Evolutionary conservation across 2,329 filamentous ascomycete genomes (phyloP).

Genomic region (Macroventuria anomochaeta): DNA sequence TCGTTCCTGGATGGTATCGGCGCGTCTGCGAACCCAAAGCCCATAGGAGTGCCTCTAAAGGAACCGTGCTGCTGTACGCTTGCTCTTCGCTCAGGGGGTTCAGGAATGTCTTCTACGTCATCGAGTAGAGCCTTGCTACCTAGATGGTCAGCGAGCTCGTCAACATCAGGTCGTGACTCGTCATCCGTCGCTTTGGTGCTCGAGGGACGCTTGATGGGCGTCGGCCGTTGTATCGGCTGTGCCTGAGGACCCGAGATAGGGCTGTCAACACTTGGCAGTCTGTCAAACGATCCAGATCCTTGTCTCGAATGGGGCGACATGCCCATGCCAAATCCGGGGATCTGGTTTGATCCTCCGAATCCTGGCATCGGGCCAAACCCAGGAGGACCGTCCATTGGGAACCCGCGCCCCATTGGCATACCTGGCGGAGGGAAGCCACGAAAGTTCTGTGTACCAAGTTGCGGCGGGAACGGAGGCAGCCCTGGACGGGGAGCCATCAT

Average conservation of each 20-base stretch:
- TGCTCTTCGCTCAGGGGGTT: constrained; percentile 62
- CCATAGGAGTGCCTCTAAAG: constrained; percentile 37
- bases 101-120: constrained; percentile 62
- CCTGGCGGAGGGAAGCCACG: constrained; percentile 65
- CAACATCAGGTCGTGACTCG: constrained; percentile 61
- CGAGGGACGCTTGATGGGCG: constrained; percentile 85
- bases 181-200: constrained; percentile 68
- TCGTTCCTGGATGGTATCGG: constrained; percentile 41
- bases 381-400: constrained; percentile 60
- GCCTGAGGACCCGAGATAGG: constrained; percentile 58
- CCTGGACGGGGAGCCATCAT: constrained; percentile 63
- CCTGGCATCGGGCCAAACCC: constrained; percentile 50
- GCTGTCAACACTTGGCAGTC: constrained; percentile 63
- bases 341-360: constrained; percentile 40
- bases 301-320: constrained; percentile 74
- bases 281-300: constrained; percentile 69
- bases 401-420: constrained; percentile 65
- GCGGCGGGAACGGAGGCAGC: constrained; percentile 62
- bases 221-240: constrained; percentile 80
- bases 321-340: constrained; percentile 49
- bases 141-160: constrained; percentile 77
- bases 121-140: constrained; percentile 88
- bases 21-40: constrained; percentile 45
- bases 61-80: constrained; percentile 47
- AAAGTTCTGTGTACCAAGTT: constrained; percentile 58